phyloP scores from a whole-genome alignment of 192 early-diverging fungal genomes.

The Linderina pennispora region DNA sequence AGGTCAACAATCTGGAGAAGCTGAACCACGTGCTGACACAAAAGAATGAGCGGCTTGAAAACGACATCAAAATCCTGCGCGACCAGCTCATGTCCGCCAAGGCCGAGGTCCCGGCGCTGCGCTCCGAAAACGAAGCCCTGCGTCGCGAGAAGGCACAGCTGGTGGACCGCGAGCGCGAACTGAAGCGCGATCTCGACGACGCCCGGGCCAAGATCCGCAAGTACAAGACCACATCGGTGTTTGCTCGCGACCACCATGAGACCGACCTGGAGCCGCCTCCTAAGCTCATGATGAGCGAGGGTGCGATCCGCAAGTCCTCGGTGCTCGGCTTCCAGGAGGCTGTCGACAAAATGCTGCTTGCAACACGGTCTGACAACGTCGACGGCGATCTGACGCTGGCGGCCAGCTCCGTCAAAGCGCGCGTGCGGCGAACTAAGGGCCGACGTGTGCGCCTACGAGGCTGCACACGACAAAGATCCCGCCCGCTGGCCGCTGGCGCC shows the following conservation, averaged over 20 bases:
- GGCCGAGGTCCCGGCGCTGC: conserved; percentile 35
- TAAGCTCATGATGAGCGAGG: conserved; percentile 48
- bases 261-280: conserved; percentile 46
- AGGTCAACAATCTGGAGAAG: conserved; percentile 45
- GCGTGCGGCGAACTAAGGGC: conserved; percentile 80
- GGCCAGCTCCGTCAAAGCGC: conserved; percentile 79
- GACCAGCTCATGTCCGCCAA: conserved; percentile 37
- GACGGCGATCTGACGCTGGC: conserved; percentile 59
- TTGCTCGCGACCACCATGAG: conserved; percentile 45
- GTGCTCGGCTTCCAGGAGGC: conserved; percentile 74
- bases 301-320: conserved; percentile 62
- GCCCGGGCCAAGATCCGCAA: conserved; percentile 46
- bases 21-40: conserved; percentile 40
- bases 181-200: conserved; percentile 50
- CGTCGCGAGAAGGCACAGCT: conserved; percentile 28
- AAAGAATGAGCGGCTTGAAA: conserved; percentile 45
- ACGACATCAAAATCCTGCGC: conserved; percentile 37
- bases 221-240: conserved; percentile 50
- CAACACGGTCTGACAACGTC: conserved; percentile 66
- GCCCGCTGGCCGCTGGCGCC: conserved; percentile 40
- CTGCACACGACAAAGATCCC: conserved; percentile 20
- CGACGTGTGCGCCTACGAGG: conserved; percentile 68
- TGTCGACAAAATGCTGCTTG: conserved; percentile 73
- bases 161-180: conserved; percentile 35
- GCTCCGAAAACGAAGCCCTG: conserved; percentile 34